Percentiles rank a stretch among this genome's conserved stretches.
Evolutionary conservation across 2,329 filamentous ascomycete species (phyloP).

Genomic region (Nothomitra cinnamomea): DNA sequence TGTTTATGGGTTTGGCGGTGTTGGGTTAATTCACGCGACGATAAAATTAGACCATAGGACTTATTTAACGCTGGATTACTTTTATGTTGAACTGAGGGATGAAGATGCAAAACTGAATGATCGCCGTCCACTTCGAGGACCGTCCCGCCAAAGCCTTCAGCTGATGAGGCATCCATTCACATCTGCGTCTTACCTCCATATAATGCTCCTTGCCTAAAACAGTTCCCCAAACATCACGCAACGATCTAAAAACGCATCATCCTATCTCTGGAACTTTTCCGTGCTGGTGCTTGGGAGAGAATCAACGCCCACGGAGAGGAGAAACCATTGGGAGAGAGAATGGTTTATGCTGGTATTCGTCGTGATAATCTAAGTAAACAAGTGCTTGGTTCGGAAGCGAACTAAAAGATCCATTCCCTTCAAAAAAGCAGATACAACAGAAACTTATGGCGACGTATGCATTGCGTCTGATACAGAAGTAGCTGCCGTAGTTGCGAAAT

Average conservation of each 20-base stretch:
- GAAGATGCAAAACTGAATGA: neutral
- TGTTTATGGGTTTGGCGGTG: neutral
- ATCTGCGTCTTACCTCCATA: neutral
- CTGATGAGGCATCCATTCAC: neutral
- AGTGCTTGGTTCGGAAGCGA: slow-evolving; percentile 1
- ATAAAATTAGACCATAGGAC: too few species aligned
- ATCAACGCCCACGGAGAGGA: neutral
- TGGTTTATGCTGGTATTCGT: slow-evolving; percentile 4
- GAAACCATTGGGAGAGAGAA: neutral
- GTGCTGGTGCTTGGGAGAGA: neutral
- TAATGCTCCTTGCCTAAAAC: neutral
- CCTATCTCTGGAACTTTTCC: neutral
- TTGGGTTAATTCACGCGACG: neutral
- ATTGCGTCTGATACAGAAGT: slow-evolving; percentile 35
- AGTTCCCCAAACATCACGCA: neutral
- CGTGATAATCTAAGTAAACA: slow-evolving; percentile 4
- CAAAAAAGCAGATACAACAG: neutral
- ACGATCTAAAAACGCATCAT: neutral
- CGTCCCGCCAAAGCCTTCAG: neutral
- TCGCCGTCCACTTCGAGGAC: neutral
- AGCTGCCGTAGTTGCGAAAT: slow-evolving; percentile 85
- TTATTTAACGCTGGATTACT: slow-evolving; percentile 3
- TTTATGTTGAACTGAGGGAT: slow-evolving; percentile 5
- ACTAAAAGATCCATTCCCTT: neutral
- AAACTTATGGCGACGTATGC: slow-evolving; percentile 30